These are phyloP conservation scores for Backusella tuberculispora DNA, from an alignment of 192 early-diverging fungal species.

Conservation along the genomic window DNA sequence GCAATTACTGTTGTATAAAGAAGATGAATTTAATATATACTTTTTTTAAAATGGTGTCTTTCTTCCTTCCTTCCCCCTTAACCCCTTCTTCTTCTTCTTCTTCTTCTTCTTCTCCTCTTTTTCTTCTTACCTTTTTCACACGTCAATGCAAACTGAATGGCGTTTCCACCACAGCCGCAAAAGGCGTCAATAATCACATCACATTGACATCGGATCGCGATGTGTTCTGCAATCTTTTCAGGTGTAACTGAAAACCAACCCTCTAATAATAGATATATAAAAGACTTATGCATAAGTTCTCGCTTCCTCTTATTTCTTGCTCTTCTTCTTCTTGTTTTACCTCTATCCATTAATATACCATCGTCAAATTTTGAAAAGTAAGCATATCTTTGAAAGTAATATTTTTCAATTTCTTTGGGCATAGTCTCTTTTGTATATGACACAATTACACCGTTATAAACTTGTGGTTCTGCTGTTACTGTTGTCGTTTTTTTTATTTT, in stretches of 20 bases:
- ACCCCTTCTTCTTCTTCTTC: constrained; percentile 10
- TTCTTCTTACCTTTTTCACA: constrained; percentile 67
- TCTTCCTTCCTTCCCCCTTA: neutral
- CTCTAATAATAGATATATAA: constrained; percentile 48
- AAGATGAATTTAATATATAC: neutral
- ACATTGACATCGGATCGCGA: constrained; percentile 67
- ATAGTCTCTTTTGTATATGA: constrained; percentile 39
- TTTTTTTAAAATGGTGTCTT: neutral
- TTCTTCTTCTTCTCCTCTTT: constrained; percentile 8
- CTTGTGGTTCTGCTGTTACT: neutral
- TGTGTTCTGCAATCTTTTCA: constrained; percentile 82
- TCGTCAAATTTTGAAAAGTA: constrained; percentile 87
- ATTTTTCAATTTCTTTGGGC: constrained; percentile 37
- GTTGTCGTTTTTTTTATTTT: neutral
- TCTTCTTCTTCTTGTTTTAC: constrained; percentile 35
- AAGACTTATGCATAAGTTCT: neutral
- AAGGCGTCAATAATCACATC: constrained; percentile 87
- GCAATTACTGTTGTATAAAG: constrained; percentile 69
- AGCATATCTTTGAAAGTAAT: constrained; percentile 83
- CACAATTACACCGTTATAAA: constrained; percentile 26
- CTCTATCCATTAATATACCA: constrained; percentile 84
- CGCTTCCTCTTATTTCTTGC: neutral
- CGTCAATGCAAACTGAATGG: constrained; percentile 93
- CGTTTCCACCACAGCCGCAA: constrained; percentile 95
- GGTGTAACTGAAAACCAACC: constrained; percentile 97